Evolutionary conservation across 495 filamentous ascomycete genomes (phyloP), one percentile per base, ranked within the genome.

Genomic region (Neurospora terricola): DNA sequence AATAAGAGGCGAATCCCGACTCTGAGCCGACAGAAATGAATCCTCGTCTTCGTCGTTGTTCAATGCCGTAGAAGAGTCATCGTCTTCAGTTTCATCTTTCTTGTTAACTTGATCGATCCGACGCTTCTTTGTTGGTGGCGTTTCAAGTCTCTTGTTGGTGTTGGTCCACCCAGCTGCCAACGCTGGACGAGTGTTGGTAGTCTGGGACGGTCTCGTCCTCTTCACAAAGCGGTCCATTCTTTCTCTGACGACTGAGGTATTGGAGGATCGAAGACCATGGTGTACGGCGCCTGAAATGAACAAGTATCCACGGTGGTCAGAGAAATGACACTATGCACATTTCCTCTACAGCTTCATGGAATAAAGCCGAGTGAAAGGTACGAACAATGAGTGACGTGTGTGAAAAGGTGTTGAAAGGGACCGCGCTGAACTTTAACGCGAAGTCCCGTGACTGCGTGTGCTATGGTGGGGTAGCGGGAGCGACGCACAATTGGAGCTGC

Each of bases 161-260:
- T 71, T 74, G 23, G 9, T 70, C 16, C 73, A 43, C 12, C 69
- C 70, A 39, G 71, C 45, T 27, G 59, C 40, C 27, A 73, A 39
- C 62, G 69, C 72, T 0, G 66, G 36, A 23, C 30, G 37, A 39
- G 38, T 45, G 21, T 21, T 38, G 38, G 37, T 38, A 34, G 69
- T 34, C 23, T 45, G 30, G 10, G 16, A 38, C 14, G 72, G 70
- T 70, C 66, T 77, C 59, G 73, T 72, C 42, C 78, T 73, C 66
- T 76, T 74, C 5, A 81, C 73, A 69, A 80, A 82, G 1, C 76
- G 79, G 73, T 81, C 76, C 80, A 82, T 82, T 40, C 14, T 68
- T 16, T 30, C 12, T 30, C 39, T 62, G 34, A 18, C 7, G 23
- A 23, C 37, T 10, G 5, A 7, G 23, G 10, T 37, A n/a, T 38